Conservation (phyloP, 1,284 basidiomycete genomes). For the Microbotryomycetes sp. region DNA sequence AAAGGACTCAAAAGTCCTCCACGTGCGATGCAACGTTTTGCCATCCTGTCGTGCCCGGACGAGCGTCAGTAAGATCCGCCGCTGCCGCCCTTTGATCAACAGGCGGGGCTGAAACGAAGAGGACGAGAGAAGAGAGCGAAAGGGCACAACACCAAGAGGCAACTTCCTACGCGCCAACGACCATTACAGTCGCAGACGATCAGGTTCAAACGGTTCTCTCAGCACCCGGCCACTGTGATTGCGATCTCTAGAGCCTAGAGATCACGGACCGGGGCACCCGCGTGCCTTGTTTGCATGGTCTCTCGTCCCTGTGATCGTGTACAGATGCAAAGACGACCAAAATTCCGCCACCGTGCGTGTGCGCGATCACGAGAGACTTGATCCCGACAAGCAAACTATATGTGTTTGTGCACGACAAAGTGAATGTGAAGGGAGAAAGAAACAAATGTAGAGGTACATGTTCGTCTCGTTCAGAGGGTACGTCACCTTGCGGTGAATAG, state of each 20-base stretch:
- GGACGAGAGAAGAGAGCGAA: background rate
- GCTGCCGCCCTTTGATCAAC: background rate
- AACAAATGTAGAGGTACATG: no score
- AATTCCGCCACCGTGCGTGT: no score
- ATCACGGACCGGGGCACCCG: background rate
- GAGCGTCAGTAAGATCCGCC: background rate
- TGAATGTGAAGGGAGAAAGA: no score
- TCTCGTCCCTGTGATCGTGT: no score
- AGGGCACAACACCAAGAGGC: no score
- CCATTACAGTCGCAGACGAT: background rate
- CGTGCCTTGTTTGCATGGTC: background rate
- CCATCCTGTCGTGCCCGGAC: background rate
- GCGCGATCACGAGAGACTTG: no score
- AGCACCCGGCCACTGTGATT: background rate
- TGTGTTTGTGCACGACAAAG: no score
- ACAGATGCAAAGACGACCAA: no score
- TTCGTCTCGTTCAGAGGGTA: no score
- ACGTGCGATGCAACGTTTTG: constrained; percentile 71
- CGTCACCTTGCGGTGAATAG: no score
- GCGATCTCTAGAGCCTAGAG: background rate
- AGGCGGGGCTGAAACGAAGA: constrained; percentile 1
- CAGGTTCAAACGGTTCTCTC: background rate
- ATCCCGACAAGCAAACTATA: no score
- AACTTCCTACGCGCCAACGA: background rate
- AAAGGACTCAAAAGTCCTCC: constrained; percentile 71